Base-by-base conservation (phyloP, 192 early-diverging fungal genomes). In the Phlyctochytrium bullatum region DNA sequence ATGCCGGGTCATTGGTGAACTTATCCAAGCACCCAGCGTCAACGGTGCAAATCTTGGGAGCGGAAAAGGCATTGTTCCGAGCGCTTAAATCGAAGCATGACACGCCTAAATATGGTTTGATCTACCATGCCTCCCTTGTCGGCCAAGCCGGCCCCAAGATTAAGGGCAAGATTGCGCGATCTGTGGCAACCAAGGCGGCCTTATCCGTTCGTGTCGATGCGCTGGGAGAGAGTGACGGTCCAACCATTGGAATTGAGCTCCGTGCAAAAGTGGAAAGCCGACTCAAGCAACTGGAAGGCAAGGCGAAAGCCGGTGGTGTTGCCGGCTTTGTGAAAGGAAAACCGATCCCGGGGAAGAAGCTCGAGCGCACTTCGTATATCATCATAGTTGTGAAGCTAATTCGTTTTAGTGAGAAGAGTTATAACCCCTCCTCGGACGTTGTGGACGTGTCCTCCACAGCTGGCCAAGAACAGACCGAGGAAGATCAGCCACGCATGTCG, bases 81-180 rank as follows among this genome's bases (percentile, higher is more conserved):
- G 96, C 96, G 24, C 84, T 98, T 69, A 98, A 98, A 86, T 91
- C 92, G 64, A 92, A 91, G 68, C 92, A 93, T 69, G 93, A 96
- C 75, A 98, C 96, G 1, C 96, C 94, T 72, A 98, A 98, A 78
- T 98, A 98, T 69, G 96, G 96, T 76, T 83, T 98, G 30, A 91
- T 98, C 72, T 98, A 95, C 86, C 92, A 98, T 80, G 93, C 96
- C 24, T 90, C 92, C 14, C 91, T 96, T 69, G 94, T 98, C 74
- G 96, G 94, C 57, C 92, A 91, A 64, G 96, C 96, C 4, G 88
- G 90, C 2, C 89, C 93, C 73, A 98, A 97, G 85, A 80, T 88
- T 76, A 98, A 98, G 89, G 97, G 95, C 66, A 98, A 98, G 90
- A 91, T 98, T 72, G 97, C 97, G 3, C 90, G 97, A 65, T 83